These are phyloP conservation scores for Gaeumannomyces tritici DNA, from an alignment of 2,329 filamentous ascomycete species.

Conservation along the genomic window DNA sequence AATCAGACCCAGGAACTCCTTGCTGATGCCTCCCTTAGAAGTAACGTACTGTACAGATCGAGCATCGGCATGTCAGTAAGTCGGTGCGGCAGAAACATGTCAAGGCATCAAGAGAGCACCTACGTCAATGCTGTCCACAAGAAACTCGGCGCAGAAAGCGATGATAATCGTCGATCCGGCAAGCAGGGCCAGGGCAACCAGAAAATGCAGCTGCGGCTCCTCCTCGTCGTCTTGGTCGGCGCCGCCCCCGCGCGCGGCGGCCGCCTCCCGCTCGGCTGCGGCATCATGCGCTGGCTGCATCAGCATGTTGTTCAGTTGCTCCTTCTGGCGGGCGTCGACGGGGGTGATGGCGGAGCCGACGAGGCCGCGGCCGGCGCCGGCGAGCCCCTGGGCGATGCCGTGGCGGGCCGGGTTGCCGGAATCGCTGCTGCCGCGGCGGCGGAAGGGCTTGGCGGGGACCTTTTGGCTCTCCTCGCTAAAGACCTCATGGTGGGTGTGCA, in stretches of 20 bases:
- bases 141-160: constrained; percentile 65
- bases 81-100: background rate
- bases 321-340: constrained; percentile 19
- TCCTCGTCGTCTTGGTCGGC: constrained; percentile 62
- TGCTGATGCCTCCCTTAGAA: constrained; percentile 44
- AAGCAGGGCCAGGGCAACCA: constrained; percentile 64
- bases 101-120: background rate
- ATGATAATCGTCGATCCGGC: constrained; percentile 67
- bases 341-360: constrained; percentile 22
- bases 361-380: constrained; percentile 15
- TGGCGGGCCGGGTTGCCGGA: constrained; percentile 18
- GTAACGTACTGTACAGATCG: constrained; percentile 39
- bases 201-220: constrained; percentile 62
- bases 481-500: constrained; percentile 72
- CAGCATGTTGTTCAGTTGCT: constrained; percentile 34
- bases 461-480: constrained; percentile 78
- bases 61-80: background rate
- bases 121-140: constrained; percentile 59
- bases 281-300: constrained; percentile 24
- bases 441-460: constrained; percentile 49
- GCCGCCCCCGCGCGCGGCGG: constrained; percentile 5
- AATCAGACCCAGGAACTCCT: constrained; percentile 69
- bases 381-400: constrained; percentile 1
- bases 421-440: constrained; percentile 17
- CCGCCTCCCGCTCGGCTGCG: background rate